Evolutionary conservation across 139 green algal species (phyloP), one percentile per base, ranked within the genome.

Genomic region (Monoraphidium neglectum): DNA sequence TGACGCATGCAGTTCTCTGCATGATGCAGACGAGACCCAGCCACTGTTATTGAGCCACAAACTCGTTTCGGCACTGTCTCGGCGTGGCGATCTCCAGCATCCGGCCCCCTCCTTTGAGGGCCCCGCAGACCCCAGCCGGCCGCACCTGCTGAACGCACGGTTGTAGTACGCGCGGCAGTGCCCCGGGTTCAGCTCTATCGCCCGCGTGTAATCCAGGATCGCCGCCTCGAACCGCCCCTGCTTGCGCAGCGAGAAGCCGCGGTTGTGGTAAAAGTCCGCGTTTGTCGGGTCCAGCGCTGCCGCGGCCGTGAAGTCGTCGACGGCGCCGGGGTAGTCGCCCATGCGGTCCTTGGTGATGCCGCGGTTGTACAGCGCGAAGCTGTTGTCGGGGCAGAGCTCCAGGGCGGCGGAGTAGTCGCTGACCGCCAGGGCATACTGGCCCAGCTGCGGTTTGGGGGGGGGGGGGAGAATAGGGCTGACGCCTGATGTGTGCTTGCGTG

Each of bases 241-340:
- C 77, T 96, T 96, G n/a, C 92, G 82, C n/a, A 89, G 77, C 21
- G 93, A 92, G 76, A 95, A 97, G 28, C 93, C 93, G 1, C 91
- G 68, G 83, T 97, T 97, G 88, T 97, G 93, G 80, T 93, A 94
- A 70, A 94, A 95, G 83, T 97, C 93, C 2, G 93, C 87, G 65
- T 92, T 93, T 13, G 26, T 56, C 0, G 85, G 84, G 72, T 96
- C 90, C 66, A 94, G 49, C 15, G 66, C 61, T 21, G 97, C 95
- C n/a, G 93, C 90, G 2, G 73, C 36, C 0, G 70, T 87, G 77
- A 97, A 97, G 74, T 92, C 84, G 24, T 77, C 84, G 43, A 96
- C 85, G 1, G 92, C 92, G 1, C 77, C 84, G 1, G 68, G 54
- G 57, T 89, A 95, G 71, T 92, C 77, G 1, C 66, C 77, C 51